A percentile compares a stretch with the other conserved stretches of the same genome.
Evolutionary conservation across 2,329 filamentous ascomycete genomes (phyloP).

Genomic region (Diaporthe humulicola): DNA sequence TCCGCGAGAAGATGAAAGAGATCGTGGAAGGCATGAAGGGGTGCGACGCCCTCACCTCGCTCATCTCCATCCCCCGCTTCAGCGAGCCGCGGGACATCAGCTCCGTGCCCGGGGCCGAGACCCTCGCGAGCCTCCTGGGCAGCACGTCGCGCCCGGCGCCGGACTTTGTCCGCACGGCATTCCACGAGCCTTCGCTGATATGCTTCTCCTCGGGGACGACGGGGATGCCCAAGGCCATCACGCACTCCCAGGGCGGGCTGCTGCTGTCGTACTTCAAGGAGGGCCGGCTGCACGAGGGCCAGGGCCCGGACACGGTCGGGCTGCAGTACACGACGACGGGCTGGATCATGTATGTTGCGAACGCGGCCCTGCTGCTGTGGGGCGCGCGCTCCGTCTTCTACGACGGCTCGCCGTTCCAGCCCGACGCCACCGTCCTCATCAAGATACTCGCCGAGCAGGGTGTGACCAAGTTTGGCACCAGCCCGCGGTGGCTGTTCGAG

Average conservation of each 20-base stretch:
- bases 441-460: constrained; percentile 72
- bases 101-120: constrained; percentile 61
- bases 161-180: constrained; percentile 72
- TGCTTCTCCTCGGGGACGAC: constrained; percentile 88
- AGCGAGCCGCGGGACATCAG: constrained; percentile 70
- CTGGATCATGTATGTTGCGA: constrained; percentile 89
- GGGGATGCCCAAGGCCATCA: constrained; percentile 86
- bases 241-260: constrained; percentile 79
- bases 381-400: constrained; percentile 79
- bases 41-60: constrained; percentile 71
- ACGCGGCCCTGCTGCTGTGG: constrained; percentile 68
- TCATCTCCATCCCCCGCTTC: constrained; percentile 78
- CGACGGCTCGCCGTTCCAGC: constrained; percentile 85
- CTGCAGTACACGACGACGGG: constrained; percentile 77
- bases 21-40: constrained; percentile 73
- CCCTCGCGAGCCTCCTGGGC: constrained; percentile 59
- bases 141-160: constrained; percentile 50
- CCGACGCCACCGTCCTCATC: constrained; percentile 74
- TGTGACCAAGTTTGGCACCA: constrained; percentile 81
- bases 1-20: constrained; percentile 78
- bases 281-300: constrained; percentile 61
- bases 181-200: constrained; percentile 82
- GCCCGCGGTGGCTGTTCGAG: constrained; percentile 82
- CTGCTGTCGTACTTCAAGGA: constrained; percentile 73
- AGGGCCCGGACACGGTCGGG: constrained; percentile 54